phyloP scores from a whole-genome alignment of 345 rosid genomes.

The Salix koriyanagi region DNA sequence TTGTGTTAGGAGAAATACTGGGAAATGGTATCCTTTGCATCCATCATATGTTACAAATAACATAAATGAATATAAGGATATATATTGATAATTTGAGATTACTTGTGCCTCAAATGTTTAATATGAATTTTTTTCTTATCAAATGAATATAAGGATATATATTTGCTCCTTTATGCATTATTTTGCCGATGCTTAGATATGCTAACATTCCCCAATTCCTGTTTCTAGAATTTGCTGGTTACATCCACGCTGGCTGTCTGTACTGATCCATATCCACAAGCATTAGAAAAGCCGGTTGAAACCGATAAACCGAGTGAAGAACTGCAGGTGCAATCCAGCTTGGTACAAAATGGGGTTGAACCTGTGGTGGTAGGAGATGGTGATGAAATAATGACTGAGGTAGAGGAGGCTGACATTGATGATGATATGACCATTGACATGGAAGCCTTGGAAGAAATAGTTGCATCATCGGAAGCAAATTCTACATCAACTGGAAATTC shows the following conservation, averaged over 20 bases:
- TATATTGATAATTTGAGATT: too few relatives aligned
- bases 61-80: too few relatives aligned
- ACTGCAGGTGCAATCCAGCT: conserved; percentile 24
- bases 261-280: conserved; percentile 44
- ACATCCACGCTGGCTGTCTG: conserved; percentile 58
- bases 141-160: background rate
- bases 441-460: conserved; percentile 58
- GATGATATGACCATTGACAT: conserved; percentile 64
- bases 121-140: too few relatives aligned
- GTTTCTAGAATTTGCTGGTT: conserved; percentile 68
- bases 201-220: background rate
- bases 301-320: conserved; percentile 28
- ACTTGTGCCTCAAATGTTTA: too few relatives aligned
- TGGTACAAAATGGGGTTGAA: conserved; percentile 59
- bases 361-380: conserved; percentile 47
- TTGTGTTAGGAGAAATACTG: too few relatives aligned
- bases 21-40: too few relatives aligned
- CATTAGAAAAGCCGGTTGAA: conserved; percentile 26
- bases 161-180: background rate
- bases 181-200: background rate
- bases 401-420: conserved; percentile 59
- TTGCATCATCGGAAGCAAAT: conserved; percentile 47
- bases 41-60: too few relatives aligned
- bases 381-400: conserved; percentile 72
- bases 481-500: conserved; percentile 37